phyloP scores from a whole-genome alignment of 2,329 filamentous ascomycete species.

The Fusarium bulbicola region DNA sequence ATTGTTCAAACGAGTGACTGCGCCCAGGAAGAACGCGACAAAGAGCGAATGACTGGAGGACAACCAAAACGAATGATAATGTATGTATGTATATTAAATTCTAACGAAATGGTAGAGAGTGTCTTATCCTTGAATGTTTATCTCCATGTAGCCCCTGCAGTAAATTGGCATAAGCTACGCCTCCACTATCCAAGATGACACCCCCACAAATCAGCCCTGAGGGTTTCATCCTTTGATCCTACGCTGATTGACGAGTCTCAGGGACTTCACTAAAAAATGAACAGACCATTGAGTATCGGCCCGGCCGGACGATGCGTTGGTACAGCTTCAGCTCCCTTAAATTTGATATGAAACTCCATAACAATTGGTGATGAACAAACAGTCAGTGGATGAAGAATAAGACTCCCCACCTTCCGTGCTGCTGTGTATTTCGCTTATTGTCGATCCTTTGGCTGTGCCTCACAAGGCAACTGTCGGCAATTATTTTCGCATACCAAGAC shows the following conservation, averaged over 20 bases:
- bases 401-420: neutral
- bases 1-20: conserved; percentile 1
- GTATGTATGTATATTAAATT: conserved; percentile 2
- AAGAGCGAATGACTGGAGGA: neutral
- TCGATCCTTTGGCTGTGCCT: neutral
- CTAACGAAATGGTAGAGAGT: neutral
- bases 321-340: neutral
- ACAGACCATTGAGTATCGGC: neutral
- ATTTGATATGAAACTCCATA: neutral
- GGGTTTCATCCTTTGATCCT: neutral
- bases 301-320: neutral
- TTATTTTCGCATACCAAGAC: neutral
- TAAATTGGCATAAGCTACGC: conserved; percentile 7
- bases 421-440: neutral
- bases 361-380: too few species aligned
- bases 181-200: neutral
- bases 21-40: neutral
- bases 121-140: neutral
- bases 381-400: neutral
- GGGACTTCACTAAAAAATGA: neutral
- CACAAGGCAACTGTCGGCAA: neutral
- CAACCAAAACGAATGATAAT: neutral
- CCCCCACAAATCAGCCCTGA: neutral
- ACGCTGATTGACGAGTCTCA: neutral
- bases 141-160: neutral